Base-by-base conservation (phyloP, 1,139 yeast species). In the Zygosaccharomyces pseudobailii region DNA sequence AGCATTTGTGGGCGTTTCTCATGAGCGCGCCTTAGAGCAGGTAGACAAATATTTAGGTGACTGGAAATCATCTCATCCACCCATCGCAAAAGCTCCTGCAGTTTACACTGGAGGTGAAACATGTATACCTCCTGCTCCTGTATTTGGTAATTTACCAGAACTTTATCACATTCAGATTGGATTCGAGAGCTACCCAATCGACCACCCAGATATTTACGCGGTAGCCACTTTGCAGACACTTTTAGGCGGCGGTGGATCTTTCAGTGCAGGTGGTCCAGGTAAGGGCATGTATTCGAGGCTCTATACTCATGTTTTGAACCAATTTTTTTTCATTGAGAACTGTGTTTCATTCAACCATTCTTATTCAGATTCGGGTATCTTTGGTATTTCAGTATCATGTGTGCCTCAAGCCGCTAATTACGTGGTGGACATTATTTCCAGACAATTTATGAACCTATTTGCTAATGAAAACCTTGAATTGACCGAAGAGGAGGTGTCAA, bases 261-360 rank as follows among this genome's bases (percentile, higher is more conserved):
- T 92, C 63, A 84, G 95, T 22, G 97, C 99, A 8, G 99, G 99
- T 55, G 99, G 99, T 0, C 99, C 99, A n/a, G 99, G 99, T 47
- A 92, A 92, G 69, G 99, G 99, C 5, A 90, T 92, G 97, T 94
- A 89, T 66, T 87, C 97, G 2, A 76, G 98, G 51, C 78, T 94
- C 27, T 92, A 89, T 71, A 88, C 96, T 0, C 80, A 90, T 57
- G 96, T 92, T 2, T 74, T 92, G 62, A 92, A 92, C 69, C 92
- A 86, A 65, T 87, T 86, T 65, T 95, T 95, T 37, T 90, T 86
- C 66, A 83, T 92, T 48, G 98, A 92, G 63, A 85, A 86, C 60
- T 89, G 97, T 65, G 74, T 82, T 58, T 79, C 95, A 22, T 89
- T 89, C 70, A 89, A 90, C 67, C 96, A 90, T 67, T 82, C 95